A percentile compares a stretch with the other conserved stretches of the same genome.
Evolutionary conservation across 129 eudicot species (phyloP).

Genomic region (Tagetes erecta): DNA sequence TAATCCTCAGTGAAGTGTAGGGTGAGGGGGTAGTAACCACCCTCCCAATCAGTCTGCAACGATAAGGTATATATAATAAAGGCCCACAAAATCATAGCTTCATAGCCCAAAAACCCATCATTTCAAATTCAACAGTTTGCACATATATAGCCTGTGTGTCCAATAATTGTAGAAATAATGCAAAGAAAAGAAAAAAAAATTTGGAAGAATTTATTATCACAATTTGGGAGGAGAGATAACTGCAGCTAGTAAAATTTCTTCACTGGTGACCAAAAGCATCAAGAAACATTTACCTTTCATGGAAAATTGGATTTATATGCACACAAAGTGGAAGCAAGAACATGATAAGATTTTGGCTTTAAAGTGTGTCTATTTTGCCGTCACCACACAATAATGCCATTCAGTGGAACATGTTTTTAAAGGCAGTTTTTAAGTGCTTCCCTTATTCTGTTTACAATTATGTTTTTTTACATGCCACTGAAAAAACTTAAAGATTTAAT

Average conservation of each 20-base stretch:
- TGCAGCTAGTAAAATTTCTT: background rate
- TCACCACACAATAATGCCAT: background rate
- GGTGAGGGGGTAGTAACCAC: slow-evolving; percentile 70
- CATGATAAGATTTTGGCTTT: background rate
- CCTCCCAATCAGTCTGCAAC: slow-evolving; percentile 86
- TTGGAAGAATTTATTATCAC: background rate
- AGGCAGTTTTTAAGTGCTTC: background rate
- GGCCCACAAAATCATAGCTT: slow-evolving; percentile 15
- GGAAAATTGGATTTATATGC: no score
- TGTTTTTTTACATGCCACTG: background rate
- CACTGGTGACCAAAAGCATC: background rate
- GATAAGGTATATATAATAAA: slow-evolving; percentile 18
- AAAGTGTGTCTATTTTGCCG: background rate
- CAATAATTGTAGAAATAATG: background rate
- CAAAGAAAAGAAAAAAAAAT: background rate
- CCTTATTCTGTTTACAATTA: background rate
- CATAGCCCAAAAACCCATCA: background rate
- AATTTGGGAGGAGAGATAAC: background rate
- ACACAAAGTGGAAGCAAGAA: background rate
- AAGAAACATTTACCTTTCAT: background rate
- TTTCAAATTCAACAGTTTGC: background rate
- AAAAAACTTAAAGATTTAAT: background rate
- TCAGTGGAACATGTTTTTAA: background rate
- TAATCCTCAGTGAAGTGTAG: slow-evolving; percentile 76
- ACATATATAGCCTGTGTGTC: no score